Percentiles rank a stretch among this genome's conserved stretches.
phyloP scores from a whole-genome alignment of 2,329 filamentous ascomycete genomes.

The Pyrenophora teres region DNA sequence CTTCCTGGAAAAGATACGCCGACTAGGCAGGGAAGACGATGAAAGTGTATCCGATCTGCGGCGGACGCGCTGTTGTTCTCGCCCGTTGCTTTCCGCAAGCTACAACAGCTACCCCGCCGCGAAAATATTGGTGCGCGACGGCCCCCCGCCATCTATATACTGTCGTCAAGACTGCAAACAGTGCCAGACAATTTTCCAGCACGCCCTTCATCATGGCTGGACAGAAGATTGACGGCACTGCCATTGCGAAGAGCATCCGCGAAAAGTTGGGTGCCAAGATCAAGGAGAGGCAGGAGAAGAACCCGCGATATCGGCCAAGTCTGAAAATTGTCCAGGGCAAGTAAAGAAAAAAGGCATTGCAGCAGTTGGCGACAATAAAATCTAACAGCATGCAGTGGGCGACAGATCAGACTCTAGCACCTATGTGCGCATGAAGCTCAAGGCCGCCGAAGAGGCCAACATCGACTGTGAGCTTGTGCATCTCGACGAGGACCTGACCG shows the following conservation, averaged over 20 bases:
- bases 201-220: conserved; percentile 74
- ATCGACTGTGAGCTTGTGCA: conserved; percentile 87
- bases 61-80: conserved; percentile 32
- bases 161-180: conserved; percentile 13
- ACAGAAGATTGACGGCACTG: conserved; percentile 91
- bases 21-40: conserved; percentile 25
- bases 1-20: conserved; percentile 33
- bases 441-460: conserved; percentile 92
- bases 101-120: conserved; percentile 41
- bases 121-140: conserved; percentile 32
- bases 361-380: neutral
- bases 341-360: conserved; percentile 29
- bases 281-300: conserved; percentile 75
- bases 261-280: conserved; percentile 82
- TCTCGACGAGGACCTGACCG: conserved; percentile 78
- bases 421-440: conserved; percentile 99
- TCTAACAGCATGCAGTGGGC: conserved; percentile 65
- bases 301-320: conserved; percentile 85
- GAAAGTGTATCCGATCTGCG: conserved; percentile 40
- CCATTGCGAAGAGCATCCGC: conserved; percentile 89
- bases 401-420: conserved; percentile 92
- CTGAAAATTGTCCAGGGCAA: conserved; percentile 94
- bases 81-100: conserved; percentile 36
- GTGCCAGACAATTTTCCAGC: conserved; percentile 52
- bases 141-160: conserved; percentile 27